Conservation (phyloP, 73 alveolate genomes). For the Paramecium sexaurelia region DNA sequence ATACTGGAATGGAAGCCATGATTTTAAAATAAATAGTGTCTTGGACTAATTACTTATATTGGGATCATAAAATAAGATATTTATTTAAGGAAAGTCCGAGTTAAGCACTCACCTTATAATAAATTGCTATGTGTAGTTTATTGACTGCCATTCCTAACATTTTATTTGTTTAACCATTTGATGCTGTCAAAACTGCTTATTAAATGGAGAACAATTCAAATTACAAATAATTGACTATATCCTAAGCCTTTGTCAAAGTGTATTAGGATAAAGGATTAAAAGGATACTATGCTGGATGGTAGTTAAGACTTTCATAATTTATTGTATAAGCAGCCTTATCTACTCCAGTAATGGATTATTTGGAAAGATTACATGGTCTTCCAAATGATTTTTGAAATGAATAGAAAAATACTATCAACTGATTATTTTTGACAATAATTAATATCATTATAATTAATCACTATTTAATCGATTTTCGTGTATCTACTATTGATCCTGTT, state of each 20-base stretch:
- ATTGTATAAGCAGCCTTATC: conserved; percentile 11
- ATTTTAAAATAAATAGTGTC: conserved; percentile 22
- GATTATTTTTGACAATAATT: background rate
- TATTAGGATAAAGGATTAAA: conserved; percentile 4
- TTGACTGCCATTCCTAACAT: conserved; percentile 27
- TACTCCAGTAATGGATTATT: conserved; percentile 51
- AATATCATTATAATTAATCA: background rate
- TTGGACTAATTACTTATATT: conserved; percentile 44
- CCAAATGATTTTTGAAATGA: background rate
- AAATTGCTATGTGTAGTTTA: background rate
- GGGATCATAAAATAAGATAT: conserved; percentile 58
- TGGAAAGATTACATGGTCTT: conserved; percentile 55
- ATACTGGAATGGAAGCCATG: conserved; percentile 48
- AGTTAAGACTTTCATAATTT: background rate
- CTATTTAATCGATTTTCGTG: background rate
- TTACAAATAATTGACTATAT: background rate
- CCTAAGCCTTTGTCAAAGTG: background rate
- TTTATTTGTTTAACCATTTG: conserved; percentile 42
- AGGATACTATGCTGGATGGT: conserved; percentile 44
- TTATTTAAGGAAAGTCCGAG: conserved; percentile 8
- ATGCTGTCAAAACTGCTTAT: background rate
- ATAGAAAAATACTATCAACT: conserved; percentile 4
- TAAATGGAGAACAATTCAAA: conserved; percentile 3
- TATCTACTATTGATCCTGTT: background rate
- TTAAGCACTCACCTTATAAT: background rate